These are phyloP conservation scores for Ceratocystis destructans DNA, from an alignment of 2,329 filamentous ascomycete genomes.

Conservation along the genomic window DNA sequence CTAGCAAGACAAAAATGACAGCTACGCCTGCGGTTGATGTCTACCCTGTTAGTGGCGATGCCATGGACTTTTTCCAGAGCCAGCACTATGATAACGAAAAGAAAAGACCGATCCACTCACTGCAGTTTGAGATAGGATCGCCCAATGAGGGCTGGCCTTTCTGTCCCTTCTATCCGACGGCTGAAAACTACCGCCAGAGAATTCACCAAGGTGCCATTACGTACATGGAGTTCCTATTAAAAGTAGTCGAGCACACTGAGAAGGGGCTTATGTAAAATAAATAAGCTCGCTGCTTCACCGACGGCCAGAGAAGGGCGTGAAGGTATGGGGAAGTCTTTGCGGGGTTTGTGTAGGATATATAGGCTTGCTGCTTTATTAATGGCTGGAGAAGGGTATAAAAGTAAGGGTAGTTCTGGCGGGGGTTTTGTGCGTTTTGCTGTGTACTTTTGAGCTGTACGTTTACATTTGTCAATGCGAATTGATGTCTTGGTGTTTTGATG, in stretches of 20 bases:
- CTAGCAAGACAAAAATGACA: conserved; percentile 24
- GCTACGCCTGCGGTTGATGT: conserved; percentile 30
- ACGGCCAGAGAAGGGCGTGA: no score
- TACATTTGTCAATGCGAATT: no score
- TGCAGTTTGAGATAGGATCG: conserved; percentile 37
- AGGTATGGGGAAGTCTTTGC: no score
- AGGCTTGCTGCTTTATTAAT: no score
- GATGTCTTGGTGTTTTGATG: no score
- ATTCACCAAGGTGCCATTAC: conserved; percentile 34
- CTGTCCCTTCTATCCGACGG: conserved; percentile 35
- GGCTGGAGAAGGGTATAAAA: no score
- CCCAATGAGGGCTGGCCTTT: conserved; percentile 22
- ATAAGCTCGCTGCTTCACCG: no score
- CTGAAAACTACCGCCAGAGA: conserved; percentile 31
- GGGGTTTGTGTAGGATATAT: no score
- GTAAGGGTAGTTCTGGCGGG: no score
- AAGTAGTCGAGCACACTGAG: conserved; percentile 21
- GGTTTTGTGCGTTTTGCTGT: no score
- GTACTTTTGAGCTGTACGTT: no score
- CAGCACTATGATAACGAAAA: conserved; percentile 30
- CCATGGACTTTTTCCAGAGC: conserved; percentile 35
- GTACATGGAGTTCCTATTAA: conserved; percentile 35
- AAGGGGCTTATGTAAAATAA: background rate
- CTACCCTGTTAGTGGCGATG: conserved; percentile 34
- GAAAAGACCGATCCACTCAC: conserved; percentile 30